Conservation (phyloP, 805 yeast species). For the Cyberlindnera meyerae region DNA sequence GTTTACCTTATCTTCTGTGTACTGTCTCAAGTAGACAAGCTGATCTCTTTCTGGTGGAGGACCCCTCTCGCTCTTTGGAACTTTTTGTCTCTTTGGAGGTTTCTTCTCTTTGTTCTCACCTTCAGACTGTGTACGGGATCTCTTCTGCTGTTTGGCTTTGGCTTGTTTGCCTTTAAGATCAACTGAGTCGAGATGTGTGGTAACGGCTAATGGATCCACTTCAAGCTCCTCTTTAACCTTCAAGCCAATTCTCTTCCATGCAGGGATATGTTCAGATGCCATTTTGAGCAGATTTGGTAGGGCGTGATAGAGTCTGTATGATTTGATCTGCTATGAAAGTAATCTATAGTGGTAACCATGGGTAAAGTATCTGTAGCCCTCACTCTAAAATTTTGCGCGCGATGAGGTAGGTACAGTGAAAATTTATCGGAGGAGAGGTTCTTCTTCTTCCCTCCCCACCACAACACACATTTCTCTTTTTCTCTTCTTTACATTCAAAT, state of each 20-base stretch:
- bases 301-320: too few species aligned
- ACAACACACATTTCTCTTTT: background rate
- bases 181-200: conserved; percentile 41
- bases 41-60: conserved; percentile 81
- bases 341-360: too few species aligned
- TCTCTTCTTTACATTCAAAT: conserved; percentile 19
- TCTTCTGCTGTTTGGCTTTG: conserved; percentile 33
- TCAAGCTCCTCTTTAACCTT: conserved; percentile 46
- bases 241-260: conserved; percentile 79
- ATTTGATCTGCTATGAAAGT: too few species aligned
- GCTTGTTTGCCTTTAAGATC: conserved; percentile 38
- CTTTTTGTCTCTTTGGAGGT: conserved; percentile 63
- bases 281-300: too few species aligned
- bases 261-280: conserved; percentile 46
- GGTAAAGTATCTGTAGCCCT: conserved; percentile 1
- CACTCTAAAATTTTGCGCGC: conserved; percentile 3
- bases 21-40: conserved; percentile 57
- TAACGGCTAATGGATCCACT: conserved; percentile 40
- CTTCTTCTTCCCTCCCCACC: background rate
- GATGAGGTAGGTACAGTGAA: too few species aligned
- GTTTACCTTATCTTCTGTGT: conserved; percentile 44
- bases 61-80: conserved; percentile 60
- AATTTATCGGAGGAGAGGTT: background rate
- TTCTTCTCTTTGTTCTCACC: conserved; percentile 34
- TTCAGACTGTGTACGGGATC: conserved; percentile 10